phyloP scores from a whole-genome alignment of 495 filamentous ascomycete genomes.

The Xylaria nigripes region DNA sequence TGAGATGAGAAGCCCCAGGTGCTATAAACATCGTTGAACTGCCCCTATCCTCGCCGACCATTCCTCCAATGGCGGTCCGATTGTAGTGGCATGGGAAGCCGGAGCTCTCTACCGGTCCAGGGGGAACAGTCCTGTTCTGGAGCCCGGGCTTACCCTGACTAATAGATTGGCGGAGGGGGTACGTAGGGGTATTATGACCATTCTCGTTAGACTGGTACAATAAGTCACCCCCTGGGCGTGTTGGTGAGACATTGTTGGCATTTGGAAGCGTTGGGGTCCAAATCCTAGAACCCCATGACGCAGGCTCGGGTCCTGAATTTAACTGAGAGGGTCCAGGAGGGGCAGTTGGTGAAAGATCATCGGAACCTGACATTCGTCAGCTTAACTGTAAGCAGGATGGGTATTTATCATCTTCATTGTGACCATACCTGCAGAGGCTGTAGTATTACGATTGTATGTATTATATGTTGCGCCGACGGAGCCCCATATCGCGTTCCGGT shows the following conservation, averaged over 20 bases:
- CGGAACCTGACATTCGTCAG: constrained; percentile 29
- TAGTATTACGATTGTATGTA: constrained; percentile 24
- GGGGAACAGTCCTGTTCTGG: constrained; percentile 13
- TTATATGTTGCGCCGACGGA: constrained; percentile 43
- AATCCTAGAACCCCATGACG: constrained; percentile 11
- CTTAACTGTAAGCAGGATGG: not conserved
- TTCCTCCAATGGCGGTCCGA: not conserved
- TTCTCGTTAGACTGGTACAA: constrained; percentile 12
- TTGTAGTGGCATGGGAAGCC: not conserved
- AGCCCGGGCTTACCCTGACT: constrained; percentile 6
- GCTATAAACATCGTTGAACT: not conserved
- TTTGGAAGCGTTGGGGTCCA: constrained; percentile 10
- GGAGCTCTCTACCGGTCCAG: constrained; percentile 14
- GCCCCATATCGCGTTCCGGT: constrained; percentile 55
- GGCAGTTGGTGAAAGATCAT: constrained; percentile 27
- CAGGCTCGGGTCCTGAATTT: constrained; percentile 13
- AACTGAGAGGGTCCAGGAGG: constrained; percentile 16
- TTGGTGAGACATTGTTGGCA: constrained; percentile 17
- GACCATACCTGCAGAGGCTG: not conserved
- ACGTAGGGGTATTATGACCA: constrained; percentile 5
- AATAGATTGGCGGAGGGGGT: constrained; percentile 8
- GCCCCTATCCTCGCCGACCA: not conserved
- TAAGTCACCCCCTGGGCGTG: constrained; percentile 14
- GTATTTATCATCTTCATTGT: not conserved
- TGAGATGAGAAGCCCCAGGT: not conserved